Evolutionary conservation across 768 basidiomycete species (phyloP).

Genomic region (Chalciporus pseudorubinellus): DNA sequence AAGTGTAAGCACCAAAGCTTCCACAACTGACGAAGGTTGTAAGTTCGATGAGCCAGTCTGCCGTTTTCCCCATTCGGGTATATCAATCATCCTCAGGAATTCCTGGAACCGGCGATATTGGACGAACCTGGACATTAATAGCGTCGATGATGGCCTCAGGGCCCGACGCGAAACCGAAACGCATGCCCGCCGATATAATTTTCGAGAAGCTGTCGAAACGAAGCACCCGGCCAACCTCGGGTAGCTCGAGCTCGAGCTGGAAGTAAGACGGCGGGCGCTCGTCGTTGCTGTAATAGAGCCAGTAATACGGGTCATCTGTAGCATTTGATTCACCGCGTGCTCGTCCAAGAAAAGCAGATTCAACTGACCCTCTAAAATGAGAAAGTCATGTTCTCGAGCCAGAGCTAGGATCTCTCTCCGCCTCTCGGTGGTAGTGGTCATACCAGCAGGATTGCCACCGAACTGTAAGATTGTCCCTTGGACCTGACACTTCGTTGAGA

Average conservation of each 20-base stretch:
- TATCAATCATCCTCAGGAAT: neutral
- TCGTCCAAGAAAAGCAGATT: neutral
- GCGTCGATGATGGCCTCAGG: slow-evolving; percentile 59
- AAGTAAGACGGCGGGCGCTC: slow-evolving; percentile 72
- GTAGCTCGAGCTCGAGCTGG: slow-evolving; percentile 61
- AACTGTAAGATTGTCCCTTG: slow-evolving; percentile 38
- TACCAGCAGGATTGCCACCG: slow-evolving; percentile 79
- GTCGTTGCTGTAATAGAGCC: slow-evolving; percentile 60
- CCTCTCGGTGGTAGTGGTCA: slow-evolving; percentile 62
- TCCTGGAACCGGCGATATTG: neutral
- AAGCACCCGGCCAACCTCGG: slow-evolving; percentile 67
- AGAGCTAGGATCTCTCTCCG: slow-evolving; percentile 62
- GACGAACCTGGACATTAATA: slow-evolving; percentile 61
- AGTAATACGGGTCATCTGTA: slow-evolving; percentile 66
- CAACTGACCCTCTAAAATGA: slow-evolving; percentile 69
- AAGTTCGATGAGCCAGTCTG: slow-evolving; percentile 64
- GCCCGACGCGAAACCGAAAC: slow-evolving; percentile 73
- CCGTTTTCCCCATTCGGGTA: neutral
- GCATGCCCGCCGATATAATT: slow-evolving; percentile 65
- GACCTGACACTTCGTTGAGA: neutral
- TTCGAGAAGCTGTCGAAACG: slow-evolving; percentile 87
- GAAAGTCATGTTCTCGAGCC: slow-evolving; percentile 62
- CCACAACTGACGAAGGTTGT: slow-evolving; percentile 55
- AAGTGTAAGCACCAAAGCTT: slow-evolving; percentile 51
- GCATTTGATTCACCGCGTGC: neutral